A percentile compares a stretch with the other conserved stretches of the same genome.
Conservation (phyloP, 225 moss, liverwort and hornwort species). For the Pseudisothecium myosuroides region DNA sequence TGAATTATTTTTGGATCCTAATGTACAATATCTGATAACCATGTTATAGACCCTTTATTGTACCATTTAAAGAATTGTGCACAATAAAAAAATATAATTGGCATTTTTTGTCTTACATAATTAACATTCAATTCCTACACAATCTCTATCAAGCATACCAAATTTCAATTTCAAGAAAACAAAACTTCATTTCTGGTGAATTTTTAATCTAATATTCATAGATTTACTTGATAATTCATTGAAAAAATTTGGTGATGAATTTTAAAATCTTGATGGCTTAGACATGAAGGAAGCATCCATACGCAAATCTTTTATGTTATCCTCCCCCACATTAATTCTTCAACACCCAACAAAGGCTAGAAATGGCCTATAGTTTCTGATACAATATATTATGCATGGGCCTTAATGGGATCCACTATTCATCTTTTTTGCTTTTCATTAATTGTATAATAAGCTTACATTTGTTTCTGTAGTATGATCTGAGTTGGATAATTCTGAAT, state of each 20-base stretch:
- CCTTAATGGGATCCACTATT: no score
- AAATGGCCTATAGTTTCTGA: no score
- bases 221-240: neutral
- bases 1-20: fast-evolving
- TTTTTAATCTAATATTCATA: neutral
- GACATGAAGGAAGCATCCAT: neutral
- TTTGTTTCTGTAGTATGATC: no score
- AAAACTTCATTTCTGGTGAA: fast-evolving
- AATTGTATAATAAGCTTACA: no score
- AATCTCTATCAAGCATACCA: neutral
- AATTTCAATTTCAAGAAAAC: neutral
- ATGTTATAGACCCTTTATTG: neutral
- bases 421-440: no score
- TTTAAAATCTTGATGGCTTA: no score
- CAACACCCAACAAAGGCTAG: no score
- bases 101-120: neutral
- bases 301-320: neutral
- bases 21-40: fast-evolving
- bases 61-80: neutral
- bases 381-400: no score
- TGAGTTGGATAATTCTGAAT: no score
- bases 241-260: neutral
- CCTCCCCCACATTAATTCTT: fast-evolving
- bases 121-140: neutral
- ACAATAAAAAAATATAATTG: neutral